Evolutionary conservation across 1,284 basidiomycete genomes (phyloP), one percentile per base, ranked within the genome.

Genomic region (Agaricales sp.): DNA sequence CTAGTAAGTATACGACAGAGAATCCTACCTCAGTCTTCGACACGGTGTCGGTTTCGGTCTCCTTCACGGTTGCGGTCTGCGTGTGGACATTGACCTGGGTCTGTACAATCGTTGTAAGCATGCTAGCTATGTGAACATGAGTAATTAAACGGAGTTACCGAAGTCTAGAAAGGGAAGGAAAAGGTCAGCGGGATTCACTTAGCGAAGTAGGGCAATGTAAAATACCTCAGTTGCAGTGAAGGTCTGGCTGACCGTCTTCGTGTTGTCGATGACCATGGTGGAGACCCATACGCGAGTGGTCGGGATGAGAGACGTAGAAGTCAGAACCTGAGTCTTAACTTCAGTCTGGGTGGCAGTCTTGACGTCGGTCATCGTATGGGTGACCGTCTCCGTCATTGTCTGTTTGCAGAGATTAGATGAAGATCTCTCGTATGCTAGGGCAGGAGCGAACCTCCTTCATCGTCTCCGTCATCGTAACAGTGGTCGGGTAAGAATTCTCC

Each of bases 201-300:
- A 22, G 6, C 39, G n/a, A 18, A 43, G 8, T 6, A 18, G 13
- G 18, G 44, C 6, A 26, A 45, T 22, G 13, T 11, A 13, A 26
- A 13, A 4, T 22, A 45, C 44, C 39, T 41, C 39, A 41, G 39
- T 41, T 8, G 39, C 39, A n/a, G 39, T 82, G 56, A 78, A 63
- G 30, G 77, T 81, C 61, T 80, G 73, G 54, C 77, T 71, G 50
- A 74, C 37, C 16, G 65, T 71, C 62, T 72, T 63, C 51, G 80
- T 82, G 48, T 69, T 64, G 65, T 82, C 77, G 55, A 80, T 70
- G 59, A 75, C 66, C 62, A 82, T 73, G 18, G 81, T 83, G 11
- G 80, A 82, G 18, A 80, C 70, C 71, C 73, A 82, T 43, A 80
- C 69, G 44, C 72, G 70, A 16, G 80, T 82, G 25, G 81, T 82